Conservation (phyloP, 2,329 filamentous ascomycete species). For the Trichoderma sp. region DNA sequence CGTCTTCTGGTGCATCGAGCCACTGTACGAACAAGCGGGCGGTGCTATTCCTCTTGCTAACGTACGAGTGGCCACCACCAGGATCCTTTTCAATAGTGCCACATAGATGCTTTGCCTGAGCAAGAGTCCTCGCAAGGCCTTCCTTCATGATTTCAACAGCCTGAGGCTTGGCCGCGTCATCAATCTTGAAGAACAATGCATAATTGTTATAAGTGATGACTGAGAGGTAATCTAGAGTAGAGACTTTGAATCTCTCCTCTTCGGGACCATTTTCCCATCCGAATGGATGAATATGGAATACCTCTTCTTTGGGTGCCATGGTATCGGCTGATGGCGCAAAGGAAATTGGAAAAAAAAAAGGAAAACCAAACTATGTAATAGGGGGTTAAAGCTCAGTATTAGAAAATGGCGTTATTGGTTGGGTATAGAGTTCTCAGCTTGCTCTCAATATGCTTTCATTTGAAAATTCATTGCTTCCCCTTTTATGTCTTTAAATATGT, state of each 20-base stretch:
- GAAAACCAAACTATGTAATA: too few relatives aligned
- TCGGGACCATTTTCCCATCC: slow-evolving; percentile 23
- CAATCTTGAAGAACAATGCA: slow-evolving; percentile 13
- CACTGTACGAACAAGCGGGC: neutral
- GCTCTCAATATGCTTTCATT: neutral
- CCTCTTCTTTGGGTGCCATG: slow-evolving; percentile 17
- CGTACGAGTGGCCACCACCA: neutral
- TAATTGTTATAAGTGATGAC: slow-evolving; percentile 11
- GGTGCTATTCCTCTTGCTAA: slow-evolving; percentile 19
- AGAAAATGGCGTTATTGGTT: too few relatives aligned
- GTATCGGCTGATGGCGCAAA: too few relatives aligned
- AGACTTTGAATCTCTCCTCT: neutral
- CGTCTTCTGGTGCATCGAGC: slow-evolving; percentile 11
- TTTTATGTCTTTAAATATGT: too few relatives aligned
- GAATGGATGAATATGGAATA: neutral
- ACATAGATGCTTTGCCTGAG: slow-evolving; percentile 6
- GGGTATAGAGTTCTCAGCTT: too few relatives aligned
- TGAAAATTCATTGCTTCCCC: too few relatives aligned
- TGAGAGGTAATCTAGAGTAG: slow-evolving; percentile 15
- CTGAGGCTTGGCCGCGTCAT: neutral
- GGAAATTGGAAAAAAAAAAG: too few relatives aligned
- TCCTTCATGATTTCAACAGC: slow-evolving; percentile 2
- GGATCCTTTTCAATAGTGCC: slow-evolving; percentile 15
- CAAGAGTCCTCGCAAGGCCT: neutral
- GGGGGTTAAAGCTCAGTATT: too few relatives aligned